These are phyloP conservation scores for Pulveroboletus sp. DNA, from an alignment of 768 basidiomycete genomes.

Conservation along the genomic window DNA sequence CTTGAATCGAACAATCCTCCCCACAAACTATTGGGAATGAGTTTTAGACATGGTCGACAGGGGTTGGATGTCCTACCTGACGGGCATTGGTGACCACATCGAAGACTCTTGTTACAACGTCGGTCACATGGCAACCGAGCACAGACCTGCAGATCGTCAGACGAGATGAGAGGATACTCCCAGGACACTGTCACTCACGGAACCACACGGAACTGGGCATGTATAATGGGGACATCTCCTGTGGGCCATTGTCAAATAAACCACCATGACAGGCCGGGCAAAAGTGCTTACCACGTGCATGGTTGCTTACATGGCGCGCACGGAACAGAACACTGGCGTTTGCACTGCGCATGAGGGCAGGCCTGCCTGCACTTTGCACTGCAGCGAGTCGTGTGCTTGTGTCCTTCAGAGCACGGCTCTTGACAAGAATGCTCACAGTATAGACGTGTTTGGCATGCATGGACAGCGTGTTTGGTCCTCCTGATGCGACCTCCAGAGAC, in stretches of 20 bases:
- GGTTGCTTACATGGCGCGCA: conserved; percentile 61
- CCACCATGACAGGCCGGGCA: background rate
- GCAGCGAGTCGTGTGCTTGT: conserved; percentile 47
- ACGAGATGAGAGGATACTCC: background rate
- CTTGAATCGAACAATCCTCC: conserved; percentile 53
- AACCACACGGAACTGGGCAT: conserved; percentile 65
- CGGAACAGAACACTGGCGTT: conserved; percentile 41
- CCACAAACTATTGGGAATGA: conserved; percentile 50
- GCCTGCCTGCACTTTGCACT: conserved; percentile 45
- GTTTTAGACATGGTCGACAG: background rate
- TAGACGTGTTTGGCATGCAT: conserved; percentile 47
- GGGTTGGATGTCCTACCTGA: conserved; percentile 42
- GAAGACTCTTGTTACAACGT: conserved; percentile 43
- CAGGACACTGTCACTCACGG: conserved; percentile 39
- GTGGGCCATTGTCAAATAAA: background rate
- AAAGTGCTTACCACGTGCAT: conserved; percentile 46
- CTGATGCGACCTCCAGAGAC: conserved; percentile 4
- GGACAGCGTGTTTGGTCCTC: conserved; percentile 37
- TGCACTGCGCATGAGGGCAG: conserved; percentile 52
- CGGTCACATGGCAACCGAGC: conserved; percentile 59
- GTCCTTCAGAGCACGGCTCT: conserved; percentile 43
- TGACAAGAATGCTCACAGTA: conserved; percentile 56
- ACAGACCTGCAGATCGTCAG: conserved; percentile 44
- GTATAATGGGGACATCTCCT: conserved; percentile 51
- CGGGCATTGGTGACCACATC: conserved; percentile 62